Evolutionary conservation across 2,329 filamentous ascomycete species (phyloP).

Genomic region (Pseudopyricularia cyperi): DNA sequence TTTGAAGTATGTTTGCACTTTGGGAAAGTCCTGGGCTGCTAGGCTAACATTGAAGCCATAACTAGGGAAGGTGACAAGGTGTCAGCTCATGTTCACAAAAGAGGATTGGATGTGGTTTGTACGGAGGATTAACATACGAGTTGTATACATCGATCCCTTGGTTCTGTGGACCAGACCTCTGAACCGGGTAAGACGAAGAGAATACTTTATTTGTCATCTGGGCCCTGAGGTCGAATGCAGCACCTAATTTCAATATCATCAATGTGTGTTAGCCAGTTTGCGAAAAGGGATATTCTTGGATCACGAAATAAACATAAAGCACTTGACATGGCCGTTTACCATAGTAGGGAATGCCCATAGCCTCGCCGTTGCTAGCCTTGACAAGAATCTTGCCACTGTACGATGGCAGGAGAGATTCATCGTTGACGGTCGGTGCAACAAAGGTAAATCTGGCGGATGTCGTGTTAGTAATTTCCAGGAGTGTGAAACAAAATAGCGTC

Average conservation of each 20-base stretch:
- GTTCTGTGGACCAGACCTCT: conserved; percentile 10
- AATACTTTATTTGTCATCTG: conserved; percentile 11
- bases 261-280: not conserved
- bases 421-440: conserved; percentile 9
- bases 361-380: conserved; percentile 35
- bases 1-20: conserved; percentile 11
- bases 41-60: conserved; percentile 13
- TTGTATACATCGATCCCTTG: conserved; percentile 3
- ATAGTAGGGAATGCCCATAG: conserved; percentile 17
- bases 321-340: not conserved
- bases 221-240: not conserved
- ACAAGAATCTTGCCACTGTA: conserved; percentile 76
- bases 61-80: not conserved
- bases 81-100: not conserved
- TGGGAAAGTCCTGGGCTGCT: conserved; percentile 14
- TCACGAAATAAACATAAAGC: not conserved
- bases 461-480: not conserved
- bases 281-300: not conserved
- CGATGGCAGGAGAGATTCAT: conserved; percentile 10
- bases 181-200: conserved; percentile 2
- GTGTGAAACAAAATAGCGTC: not conserved
- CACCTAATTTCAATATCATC: not conserved
- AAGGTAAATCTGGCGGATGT: conserved; percentile 7
- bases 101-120: not conserved
- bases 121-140: conserved; percentile 12